These are phyloP conservation scores for Conoideocrella luteorostrata DNA, from an alignment of 2,329 filamentous ascomycete species.

Conservation along the genomic window DNA sequence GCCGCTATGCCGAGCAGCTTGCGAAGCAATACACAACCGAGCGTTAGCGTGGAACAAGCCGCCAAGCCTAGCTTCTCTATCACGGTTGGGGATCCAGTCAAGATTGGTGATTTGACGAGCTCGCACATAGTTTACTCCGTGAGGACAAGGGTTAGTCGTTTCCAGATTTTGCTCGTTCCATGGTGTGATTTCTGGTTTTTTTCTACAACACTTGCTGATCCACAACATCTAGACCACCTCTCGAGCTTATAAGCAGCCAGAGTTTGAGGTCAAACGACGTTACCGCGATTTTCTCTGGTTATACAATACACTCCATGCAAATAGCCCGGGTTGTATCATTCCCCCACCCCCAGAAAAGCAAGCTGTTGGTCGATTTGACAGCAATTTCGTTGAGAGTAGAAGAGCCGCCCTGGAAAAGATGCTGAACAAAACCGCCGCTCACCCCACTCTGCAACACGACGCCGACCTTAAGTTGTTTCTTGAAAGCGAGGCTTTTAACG, in stretches of 20 bases:
- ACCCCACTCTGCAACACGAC: constrained; percentile 88
- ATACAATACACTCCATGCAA: constrained; percentile 88
- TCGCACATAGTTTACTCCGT: constrained; percentile 98
- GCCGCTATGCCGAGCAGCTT: constrained; percentile 47
- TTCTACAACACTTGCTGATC: background rate
- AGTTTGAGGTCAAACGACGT: constrained; percentile 87
- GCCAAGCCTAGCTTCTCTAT: constrained; percentile 89
- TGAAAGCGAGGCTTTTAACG: constrained; percentile 91
- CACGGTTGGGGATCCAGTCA: constrained; percentile 90
- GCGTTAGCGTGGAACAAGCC: constrained; percentile 86
- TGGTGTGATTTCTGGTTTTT: background rate
- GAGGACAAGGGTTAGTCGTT: constrained; percentile 66
- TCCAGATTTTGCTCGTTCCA: background rate
- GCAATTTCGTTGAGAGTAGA: constrained; percentile 90
- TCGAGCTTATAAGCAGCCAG: constrained; percentile 86
- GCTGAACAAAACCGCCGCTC: constrained; percentile 90
- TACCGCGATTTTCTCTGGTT: constrained; percentile 98
- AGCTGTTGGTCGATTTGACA: constrained; percentile 91
- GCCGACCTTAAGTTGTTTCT: constrained; percentile 92
- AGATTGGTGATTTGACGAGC: constrained; percentile 92
- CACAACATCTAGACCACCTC: constrained; percentile 67
- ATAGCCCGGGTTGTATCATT: constrained; percentile 91
- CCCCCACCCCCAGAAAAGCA: constrained; percentile 97
- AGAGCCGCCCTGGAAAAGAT: constrained; percentile 91
- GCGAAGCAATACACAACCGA: constrained; percentile 57